Evolutionary conservation across 2,329 filamentous ascomycete species (phyloP), one percentile per base, ranked within the genome.

Genomic region (Laburnicola sp.): DNA sequence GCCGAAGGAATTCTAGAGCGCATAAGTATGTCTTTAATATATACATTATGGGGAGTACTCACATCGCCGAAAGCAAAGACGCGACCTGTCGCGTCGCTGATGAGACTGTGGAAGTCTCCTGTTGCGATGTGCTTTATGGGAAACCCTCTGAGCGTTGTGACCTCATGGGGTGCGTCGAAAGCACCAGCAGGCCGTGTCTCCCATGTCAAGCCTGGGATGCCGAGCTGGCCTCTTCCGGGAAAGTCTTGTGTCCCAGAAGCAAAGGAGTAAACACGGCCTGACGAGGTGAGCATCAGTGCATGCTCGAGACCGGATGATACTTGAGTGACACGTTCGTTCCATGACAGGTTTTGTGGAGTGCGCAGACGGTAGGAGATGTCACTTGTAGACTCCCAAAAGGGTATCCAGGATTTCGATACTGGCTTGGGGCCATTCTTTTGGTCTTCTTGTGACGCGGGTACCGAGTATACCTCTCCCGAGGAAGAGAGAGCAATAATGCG

Each of bases 181-280:
- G 89, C 79, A 0, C 91, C 91, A 36, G 80, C 72, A 1, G 92
- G 92, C 16, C 90, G 83, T 2, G 86, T 91, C 1, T 80, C 76
- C 89, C 90, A 97, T 10, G 82, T 88, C 38, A 97, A 75, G 0
- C 90, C 91, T 0, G 91, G 87, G 23, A 97, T 79, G 40, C 94
- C 94, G 43, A 97, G 82, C 74, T 99, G 92, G 4, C 94, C 94
- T 66, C 84, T 86, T 2, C 83, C 82, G 0, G 94, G 94, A 68
- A 88, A 97, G 45, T 85, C 80, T 50, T 88, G 82, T 16, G 86
- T 86, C 55, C 88, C 91, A 2, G 91, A 86, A 2, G 90, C 93
- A n/a, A 89, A 86, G 2, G 92, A 89, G 73, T 95, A 97, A 30
- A 97, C 82, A 35, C 93, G 88, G 0, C 94, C 94, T 45, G 82